Evolutionary conservation across 1,139 yeast genomes (phyloP), one percentile per base, ranked within the genome.

Genomic region (Magnusiomyces suaveolens): DNA sequence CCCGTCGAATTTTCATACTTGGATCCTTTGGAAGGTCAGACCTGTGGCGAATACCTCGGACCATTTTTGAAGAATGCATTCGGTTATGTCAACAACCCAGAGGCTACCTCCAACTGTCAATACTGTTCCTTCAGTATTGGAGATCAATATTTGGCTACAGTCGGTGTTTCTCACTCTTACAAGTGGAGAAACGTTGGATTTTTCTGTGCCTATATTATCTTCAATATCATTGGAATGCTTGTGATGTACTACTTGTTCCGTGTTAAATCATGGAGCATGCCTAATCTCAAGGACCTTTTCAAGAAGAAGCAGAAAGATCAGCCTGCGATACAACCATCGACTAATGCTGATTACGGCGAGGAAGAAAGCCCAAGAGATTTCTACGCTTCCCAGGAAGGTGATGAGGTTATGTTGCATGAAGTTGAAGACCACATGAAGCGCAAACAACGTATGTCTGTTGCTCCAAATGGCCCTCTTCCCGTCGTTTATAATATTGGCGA

Each of bases 151-250:
- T 70, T 75, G 51, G 65, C 61, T 12, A 70, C 72, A 52, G 69
- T 70, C 59, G 72, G 72, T 56, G 72, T 75, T 57, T 66, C 68
- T 32, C 75, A 75, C 66, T 58, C 59, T 29, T 67, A 76, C 62
- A 73, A 79, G 63, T 82, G 87, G 87, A 77, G 88, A 72, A 82
- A 83, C 63, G 58, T 83, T 56, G 89, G 89, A 21, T 72, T 84
- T 57, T 72, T 73, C 60, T 78, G 78, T 71, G 83, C 71, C 14
- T 83, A 79, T 65, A 73, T 81, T 57, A 54, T 71, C 32, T 82
- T 83, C 72, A 83, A 83, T 64, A 43, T 81, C 24, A 57, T 69
- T 52, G 77, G 75, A 3, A 74, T 78, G 78, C 63, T 78, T 55
- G 58, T 58, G 1, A 59, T 72, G 18, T 78, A 75, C 64, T 75